Evolutionary conservation across 148 eudicot species (phyloP).

Genomic region (Rhododendron griersonianum): DNA sequence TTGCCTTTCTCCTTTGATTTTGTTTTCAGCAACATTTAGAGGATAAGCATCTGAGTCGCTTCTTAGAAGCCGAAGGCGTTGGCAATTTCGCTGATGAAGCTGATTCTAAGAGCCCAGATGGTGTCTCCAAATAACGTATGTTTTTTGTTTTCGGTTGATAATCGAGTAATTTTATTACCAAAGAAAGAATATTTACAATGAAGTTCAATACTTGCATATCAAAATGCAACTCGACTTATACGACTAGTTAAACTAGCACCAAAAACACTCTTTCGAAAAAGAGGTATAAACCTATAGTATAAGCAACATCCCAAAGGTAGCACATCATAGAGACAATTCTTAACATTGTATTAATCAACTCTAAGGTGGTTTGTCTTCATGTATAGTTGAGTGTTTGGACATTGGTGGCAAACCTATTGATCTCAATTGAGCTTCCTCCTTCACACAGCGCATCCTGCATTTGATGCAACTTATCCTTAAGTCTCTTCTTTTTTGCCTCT

Average conservation of each 20-base stretch:
- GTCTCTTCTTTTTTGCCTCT: background rate
- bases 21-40: conserved; percentile 77
- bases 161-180: background rate
- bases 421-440: background rate
- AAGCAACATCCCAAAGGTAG: background rate
- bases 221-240: background rate
- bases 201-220: background rate
- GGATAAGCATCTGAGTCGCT: conserved; percentile 78
- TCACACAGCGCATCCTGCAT: background rate
- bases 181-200: background rate
- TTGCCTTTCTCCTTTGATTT: background rate
- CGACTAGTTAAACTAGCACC: background rate
- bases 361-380: background rate
- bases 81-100: conserved; percentile 26
- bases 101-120: conserved; percentile 26
- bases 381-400: background rate
- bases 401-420: background rate
- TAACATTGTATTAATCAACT: background rate
- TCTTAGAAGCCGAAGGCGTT: conserved; percentile 70
- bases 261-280: background rate
- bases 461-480: background rate
- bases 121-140: conserved; percentile 33
- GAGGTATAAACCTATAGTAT: background rate
- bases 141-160: background rate
- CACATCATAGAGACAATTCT: background rate